Evolutionary conservation across 2,329 filamentous ascomycete genomes (phyloP).

Genomic region (Botrytis sinoallii): DNA sequence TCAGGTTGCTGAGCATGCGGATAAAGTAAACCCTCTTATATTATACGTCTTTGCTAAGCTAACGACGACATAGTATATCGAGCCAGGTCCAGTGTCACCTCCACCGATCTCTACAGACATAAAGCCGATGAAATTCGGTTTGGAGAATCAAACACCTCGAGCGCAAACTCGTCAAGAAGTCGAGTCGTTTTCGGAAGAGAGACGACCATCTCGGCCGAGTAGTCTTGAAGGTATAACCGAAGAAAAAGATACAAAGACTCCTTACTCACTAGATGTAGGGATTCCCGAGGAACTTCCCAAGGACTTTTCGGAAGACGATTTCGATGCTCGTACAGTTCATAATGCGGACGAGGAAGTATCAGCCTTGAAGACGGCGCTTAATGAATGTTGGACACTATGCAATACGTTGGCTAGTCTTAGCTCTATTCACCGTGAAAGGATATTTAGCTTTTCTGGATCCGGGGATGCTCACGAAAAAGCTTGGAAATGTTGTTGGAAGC

Average conservation of each 20-base stretch:
- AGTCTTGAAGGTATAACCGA: conserved; percentile 69
- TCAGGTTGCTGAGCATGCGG: conserved; percentile 12
- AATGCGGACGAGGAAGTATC: conserved; percentile 58
- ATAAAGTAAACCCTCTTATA: conserved; percentile 29
- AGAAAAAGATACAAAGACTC: conserved; percentile 19
- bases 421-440: conserved; percentile 75
- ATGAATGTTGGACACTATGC: conserved; percentile 91
- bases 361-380: conserved; percentile 71
- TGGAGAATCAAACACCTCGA: conserved; percentile 71
- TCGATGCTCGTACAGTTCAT: conserved; percentile 43
- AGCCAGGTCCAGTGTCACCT: conserved; percentile 43
- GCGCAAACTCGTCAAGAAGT: conserved; percentile 81
- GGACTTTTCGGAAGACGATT: conserved; percentile 46
- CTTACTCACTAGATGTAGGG: conserved; percentile 35
- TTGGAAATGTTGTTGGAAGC: conserved; percentile 90
- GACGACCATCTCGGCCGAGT: conserved; percentile 51
- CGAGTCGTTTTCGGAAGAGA: conserved; percentile 51
- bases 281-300: conserved; percentile 43
- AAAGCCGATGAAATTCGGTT: conserved; percentile 60
- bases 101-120: conserved; percentile 77
- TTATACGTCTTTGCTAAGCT: neutral
- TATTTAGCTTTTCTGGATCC: conserved; percentile 71
- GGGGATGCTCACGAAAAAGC: conserved; percentile 80
- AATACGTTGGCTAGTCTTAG: conserved; percentile 85
- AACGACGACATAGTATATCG: conserved; percentile 26